These are phyloP conservation scores for Saprolegnia parasitica DNA, from an alignment of 352 stramenopile species.

Conservation along the genomic window DNA sequence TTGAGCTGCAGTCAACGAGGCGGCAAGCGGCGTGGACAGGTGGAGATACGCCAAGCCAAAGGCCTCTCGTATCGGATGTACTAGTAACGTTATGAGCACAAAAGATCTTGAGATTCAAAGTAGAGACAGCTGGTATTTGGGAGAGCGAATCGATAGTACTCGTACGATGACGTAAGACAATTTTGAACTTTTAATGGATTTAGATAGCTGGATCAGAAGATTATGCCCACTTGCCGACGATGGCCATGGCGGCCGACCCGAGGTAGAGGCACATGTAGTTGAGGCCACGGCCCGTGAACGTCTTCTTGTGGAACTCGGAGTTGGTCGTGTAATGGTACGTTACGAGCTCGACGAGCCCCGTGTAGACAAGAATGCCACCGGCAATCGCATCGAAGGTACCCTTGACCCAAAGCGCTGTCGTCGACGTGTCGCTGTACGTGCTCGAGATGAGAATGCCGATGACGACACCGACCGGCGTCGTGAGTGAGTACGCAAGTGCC, in stretches of 20 bases:
- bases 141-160: too few species aligned
- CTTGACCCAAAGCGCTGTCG: slow-evolving; percentile 12
- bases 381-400: slow-evolving; percentile 31
- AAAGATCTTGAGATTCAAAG: too few species aligned
- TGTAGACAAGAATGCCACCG: slow-evolving; percentile 34
- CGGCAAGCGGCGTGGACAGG: too few species aligned
- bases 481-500: slow-evolving; percentile 19
- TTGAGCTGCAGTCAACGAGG: too few species aligned
- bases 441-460: slow-evolving; percentile 31
- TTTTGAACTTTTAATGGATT: neutral
- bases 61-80: too few species aligned
- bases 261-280: slow-evolving; percentile 27
- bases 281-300: neutral
- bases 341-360: slow-evolving; percentile 31
- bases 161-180: too few species aligned
- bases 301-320: slow-evolving; percentile 26
- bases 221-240: slow-evolving; percentile 33
- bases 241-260: slow-evolving; percentile 28
- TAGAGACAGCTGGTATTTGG: too few species aligned
- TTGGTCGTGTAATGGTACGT: slow-evolving; percentile 32
- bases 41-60: too few species aligned
- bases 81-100: too few species aligned
- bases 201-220: neutral
- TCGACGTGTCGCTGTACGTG: slow-evolving; percentile 26
- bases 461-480: slow-evolving; percentile 30